Evolutionary conservation across 2,329 filamentous ascomycete species (phyloP), one percentile per base, ranked within the genome.

Genomic region (Apiospora koreana): DNA sequence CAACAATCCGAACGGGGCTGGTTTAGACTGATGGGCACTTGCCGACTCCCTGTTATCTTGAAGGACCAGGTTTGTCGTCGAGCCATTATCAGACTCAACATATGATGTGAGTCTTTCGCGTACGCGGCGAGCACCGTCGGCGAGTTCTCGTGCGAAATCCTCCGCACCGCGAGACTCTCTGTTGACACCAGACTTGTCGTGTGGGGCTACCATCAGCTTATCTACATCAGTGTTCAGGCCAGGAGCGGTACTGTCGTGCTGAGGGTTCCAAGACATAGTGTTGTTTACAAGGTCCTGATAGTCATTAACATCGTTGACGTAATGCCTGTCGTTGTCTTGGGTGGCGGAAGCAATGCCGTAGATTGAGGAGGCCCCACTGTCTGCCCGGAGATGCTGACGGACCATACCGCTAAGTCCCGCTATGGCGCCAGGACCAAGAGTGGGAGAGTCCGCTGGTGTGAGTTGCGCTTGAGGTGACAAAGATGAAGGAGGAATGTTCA

Each of bases 311-410:
- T 83, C 82, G 0, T 74, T 65, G 2, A 80, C 80, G 69, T 83
- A 83, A 8, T 79, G 78, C 12, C 83, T 81, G 12, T 81, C 81
- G 21, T 83, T 76, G n/a, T 72, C 81, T 65, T 73, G 77, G 45
- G 73, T 82, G 72, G 77, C 80, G 50, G 80, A 82, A 12, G 83
- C 83, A 31, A 82, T 82, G 35, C 88, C 89, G 74, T 94, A 94
- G 35, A 96, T 86, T 0, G 94, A 97, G 0, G 95, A 98, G 18
- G 90, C 87, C 71, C 91, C 92, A 81, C 95, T 98, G 73, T 92
- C 90, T 43, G 90, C 90, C 67, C 96, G 90, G 50, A 98, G 83
- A 83, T 98, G 96, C 72, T 95, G 92, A 42, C 92, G 90, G 64
- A 97, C 91, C 84, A 97, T 88, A 1, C 92, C 93, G 76, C 92